phyloP scores from a whole-genome alignment of 1,284 basidiomycete genomes.

The Boletellus deceptivus region DNA sequence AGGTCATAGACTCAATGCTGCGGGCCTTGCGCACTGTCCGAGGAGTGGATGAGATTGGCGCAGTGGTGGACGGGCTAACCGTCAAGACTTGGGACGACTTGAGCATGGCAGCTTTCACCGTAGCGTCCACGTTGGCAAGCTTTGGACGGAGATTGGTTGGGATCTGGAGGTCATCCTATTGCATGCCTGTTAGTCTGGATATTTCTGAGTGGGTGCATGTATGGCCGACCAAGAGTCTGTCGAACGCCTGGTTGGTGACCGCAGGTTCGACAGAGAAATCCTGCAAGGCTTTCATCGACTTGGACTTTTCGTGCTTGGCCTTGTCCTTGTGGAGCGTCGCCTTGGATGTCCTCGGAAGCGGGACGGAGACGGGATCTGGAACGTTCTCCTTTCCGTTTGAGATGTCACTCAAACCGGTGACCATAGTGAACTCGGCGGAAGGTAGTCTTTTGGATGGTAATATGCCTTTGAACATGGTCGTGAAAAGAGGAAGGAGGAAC shows the following conservation, averaged over 20 bases:
- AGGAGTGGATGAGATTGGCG: slow-evolving; percentile 32
- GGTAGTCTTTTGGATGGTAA: slow-evolving; percentile 61
- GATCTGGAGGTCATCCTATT: slow-evolving; percentile 82
- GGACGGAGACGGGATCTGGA: slow-evolving; percentile 32
- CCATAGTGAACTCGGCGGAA: slow-evolving; percentile 68
- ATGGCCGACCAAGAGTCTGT: slow-evolving; percentile 61
- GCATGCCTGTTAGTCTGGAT: not conserved
- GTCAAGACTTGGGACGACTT: slow-evolving; percentile 75
- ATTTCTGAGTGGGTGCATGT: not conserved
- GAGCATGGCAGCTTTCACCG: slow-evolving; percentile 88
- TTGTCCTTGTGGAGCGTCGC: slow-evolving; percentile 33
- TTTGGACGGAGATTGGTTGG: slow-evolving; percentile 74
- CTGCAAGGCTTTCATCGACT: slow-evolving; percentile 37
- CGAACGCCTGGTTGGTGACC: slow-evolving; percentile 63
- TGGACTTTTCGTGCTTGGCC: slow-evolving; percentile 39
- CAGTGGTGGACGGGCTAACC: slow-evolving; percentile 36
- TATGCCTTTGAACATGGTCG: slow-evolving; percentile 70
- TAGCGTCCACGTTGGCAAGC: slow-evolving; percentile 71
- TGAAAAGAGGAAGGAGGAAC: not conserved
- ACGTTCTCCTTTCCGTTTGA: slow-evolving; percentile 66
- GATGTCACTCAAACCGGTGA: slow-evolving; percentile 52
- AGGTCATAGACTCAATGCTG: slow-evolving; percentile 66
- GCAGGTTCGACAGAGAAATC: slow-evolving; percentile 38
- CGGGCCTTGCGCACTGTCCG: slow-evolving; percentile 58
- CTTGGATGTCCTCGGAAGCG: slow-evolving; percentile 28